Evolutionary conservation across 108 stramenopile genomes (phyloP), one percentile per base, ranked within the genome.

Genomic region (Nitzschia sp.): DNA sequence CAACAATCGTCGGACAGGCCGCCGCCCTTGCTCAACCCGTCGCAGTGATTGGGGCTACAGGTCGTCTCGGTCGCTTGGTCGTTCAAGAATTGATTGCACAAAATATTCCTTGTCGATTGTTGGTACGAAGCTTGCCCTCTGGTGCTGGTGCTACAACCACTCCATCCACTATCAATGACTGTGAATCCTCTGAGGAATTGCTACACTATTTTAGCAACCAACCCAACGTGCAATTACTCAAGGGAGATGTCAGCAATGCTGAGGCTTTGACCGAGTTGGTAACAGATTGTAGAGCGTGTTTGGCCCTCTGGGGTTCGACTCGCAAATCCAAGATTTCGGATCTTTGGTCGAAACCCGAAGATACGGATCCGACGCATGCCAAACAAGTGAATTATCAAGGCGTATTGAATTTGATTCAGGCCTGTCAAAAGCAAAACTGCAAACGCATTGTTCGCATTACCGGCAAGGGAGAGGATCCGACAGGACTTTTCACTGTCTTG

Each of bases 401-500:
- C 31, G 77, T 89, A n/a, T 54, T 77, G 53, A 85, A 82, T 70
- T 29, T 92, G 45, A 75, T 88, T 4, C 36, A 74, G 28, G 87
- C 80, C 8, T 72, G 64, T 1, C 49, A 51, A 51, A 60, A 63
- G 32, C 53, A 68, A 17, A 51, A 67, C 38, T 81, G 83, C 51
- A 74, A 75, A 38, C 74, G 79, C 1, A 83, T 92, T 42, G 78
- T 92, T 2, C 79, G 90, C 9, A 78, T 92, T 18, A 92, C 90
- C n/a, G 90, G 90, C 5, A 89, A 89, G 62, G 90, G 87, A 26
- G 90, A 92, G 71, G 59, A 75, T 51, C 90, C 90, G 2, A 74
- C 66, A 3, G 29, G 36, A 17, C 59, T 87, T 36, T 89, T 92
- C 62, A 65, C 85, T 15, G 72, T 92, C 3, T 66, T 89, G 23